Evolutionary conservation across 2,329 filamentous ascomycete genomes (phyloP), one percentile per base, ranked within the genome.

Genomic region (Penicillium sp.): DNA sequence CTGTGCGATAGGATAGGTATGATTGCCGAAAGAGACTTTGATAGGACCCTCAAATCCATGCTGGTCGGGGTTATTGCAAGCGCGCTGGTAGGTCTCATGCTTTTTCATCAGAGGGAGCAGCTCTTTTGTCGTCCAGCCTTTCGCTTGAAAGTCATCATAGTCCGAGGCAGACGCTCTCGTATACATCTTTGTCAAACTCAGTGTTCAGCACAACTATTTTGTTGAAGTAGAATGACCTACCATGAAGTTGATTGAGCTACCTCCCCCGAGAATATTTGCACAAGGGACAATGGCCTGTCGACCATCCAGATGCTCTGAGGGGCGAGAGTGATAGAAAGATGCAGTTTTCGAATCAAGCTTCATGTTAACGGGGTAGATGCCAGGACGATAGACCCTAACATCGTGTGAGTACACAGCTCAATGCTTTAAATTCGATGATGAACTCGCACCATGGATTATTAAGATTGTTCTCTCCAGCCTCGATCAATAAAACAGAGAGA

Each of bases 41-140:
- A 91, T 90, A 0, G 89, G 89, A 0, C 89, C 88, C 30, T 90
- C 87, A 50, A 86, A 89, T 1, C 89, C 89, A 63, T 92, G 89
- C 20, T 88, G 61, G 51, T 71, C 81, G 65, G 73, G 76, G 67
- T 86, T 86, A 61, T 83, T 82, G 44, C 76, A 81, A 6, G 84
- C 74, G 33, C 83, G 73, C 63, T 91, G 88, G 62, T 90, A 91
- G 0, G 87, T 90, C 74, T 91, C 88, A 55, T 90, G 85, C 76
- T 91, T 91, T 75, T 76, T 87, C 87, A 90, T 90, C 18, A 90
- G 76, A 0, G 88, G 88, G 5, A 90, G 73, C 5, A 90, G 79
- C 55, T 90, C 86, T 68, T 90, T 81, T 3, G 87, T 90, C 8
- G 80, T 84, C 88, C 88, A 90, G n/a, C 88, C 88, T 68, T 89